Evolutionary conservation across 2,329 filamentous ascomycete species (phyloP), one percentile per base, ranked within the genome.

Genomic region (Aureobasidium zeae): DNA sequence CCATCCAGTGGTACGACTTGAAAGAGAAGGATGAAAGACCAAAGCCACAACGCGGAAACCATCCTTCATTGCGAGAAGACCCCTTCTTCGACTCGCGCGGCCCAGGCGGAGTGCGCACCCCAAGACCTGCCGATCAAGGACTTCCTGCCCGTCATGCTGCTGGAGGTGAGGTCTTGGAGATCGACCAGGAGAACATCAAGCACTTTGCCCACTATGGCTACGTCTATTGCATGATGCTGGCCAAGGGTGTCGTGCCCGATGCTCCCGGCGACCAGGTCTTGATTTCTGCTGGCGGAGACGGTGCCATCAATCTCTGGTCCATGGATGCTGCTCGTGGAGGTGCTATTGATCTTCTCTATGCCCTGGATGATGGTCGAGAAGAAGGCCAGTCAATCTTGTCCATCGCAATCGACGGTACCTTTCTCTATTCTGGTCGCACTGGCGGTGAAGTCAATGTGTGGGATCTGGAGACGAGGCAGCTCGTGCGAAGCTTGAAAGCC

Each of bases 131-230:
- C 49, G 74, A 77, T 31, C 61, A 67, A 64, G 59, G 73, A 59
- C 59, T 64, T 17, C 57, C 63, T 20, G 69, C 65, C 21, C 61
- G 62, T 16, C 64, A 73, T 50, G 70, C 69, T 2, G 65, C 68
- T 29, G 77, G 77, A 31, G 79, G 79, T 1, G 73, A 79, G 24
- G 73, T 83, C 1, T 67, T 96, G 5, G 86, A 94, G 58, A 87
- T 95, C 47, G 82, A 86, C 55, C 77, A 79, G 37, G 76, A 83
- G 16, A 81, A 88, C 45, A 84, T 94, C 46, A 76, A 74, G 46
- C 83, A 91, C 55, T 98, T 94, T 64, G 87, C 91, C 1, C 91
- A 98, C 61, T 89, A 81, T 61, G 91, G 93, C 32, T 96, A 95
- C 59, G 80, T 98, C 0, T 95, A 95, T 62, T 93, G 87, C 62